Base-by-base conservation (phyloP, 768 basidiomycete species). In the Panaeolus cyanescens region DNA sequence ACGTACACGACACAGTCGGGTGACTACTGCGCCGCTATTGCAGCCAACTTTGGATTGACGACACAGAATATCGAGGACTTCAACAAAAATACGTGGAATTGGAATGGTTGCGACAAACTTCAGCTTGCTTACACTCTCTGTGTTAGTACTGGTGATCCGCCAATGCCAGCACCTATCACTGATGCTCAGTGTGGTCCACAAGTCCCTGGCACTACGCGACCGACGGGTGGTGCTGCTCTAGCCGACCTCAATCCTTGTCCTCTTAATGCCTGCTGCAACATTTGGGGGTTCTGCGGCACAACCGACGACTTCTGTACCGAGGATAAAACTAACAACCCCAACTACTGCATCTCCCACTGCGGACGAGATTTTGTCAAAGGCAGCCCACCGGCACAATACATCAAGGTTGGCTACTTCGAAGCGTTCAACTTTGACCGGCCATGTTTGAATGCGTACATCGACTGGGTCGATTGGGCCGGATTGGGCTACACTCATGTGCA, bases 271-370 rank as follows among this genome's bases (percentile, higher is more conserved):
- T n/a, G 22, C 32, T 53, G 25, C 25, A 45, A 60, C 50, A 60
- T 60, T 37, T 37, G 59, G 59, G 59, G 59, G 30, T 60, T 36
- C 54, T 60, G 59, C 37, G 59, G 59, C 36, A 45, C 54, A 34
- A 60, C 59, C 33, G 25, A 54, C 53, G 59, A 54, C 50, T 55
- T 60, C 50, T 60, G 22, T 30, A 37, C 36, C 36, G n/a, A 37
- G 15, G 36, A 37, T 37, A 37, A 37, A 37, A 37, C 36, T 1
- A 37, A 37, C 2, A 37, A 3, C 36, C 36, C 36, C 36, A 37
- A 37, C 36, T 37, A 37, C n/a, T 37, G 36, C 36, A 37, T 37
- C 36, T 37, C 36, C 36, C 36, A 37, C 36, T 37, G 36, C n/a
- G 36, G 36, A 37, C 36, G 36, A 37, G 36, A 37, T 15, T 37